Conservation (phyloP, 78 protist genomes). For the Dictyostelium citrinum region DNA sequence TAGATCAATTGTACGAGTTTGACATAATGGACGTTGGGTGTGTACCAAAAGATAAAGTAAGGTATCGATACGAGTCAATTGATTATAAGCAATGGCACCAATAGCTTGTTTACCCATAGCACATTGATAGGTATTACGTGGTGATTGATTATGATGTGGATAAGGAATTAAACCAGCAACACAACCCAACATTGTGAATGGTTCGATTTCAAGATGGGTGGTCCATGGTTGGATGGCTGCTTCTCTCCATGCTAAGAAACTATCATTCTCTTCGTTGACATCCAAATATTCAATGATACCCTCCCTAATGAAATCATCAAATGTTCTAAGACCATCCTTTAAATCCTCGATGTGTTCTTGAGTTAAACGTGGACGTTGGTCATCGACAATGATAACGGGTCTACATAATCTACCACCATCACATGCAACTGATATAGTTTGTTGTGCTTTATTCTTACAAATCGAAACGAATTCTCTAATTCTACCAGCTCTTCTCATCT, state of each 20-base stretch:
- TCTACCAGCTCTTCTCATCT: slow-evolving; percentile 85
- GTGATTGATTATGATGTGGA: slow-evolving; percentile 99
- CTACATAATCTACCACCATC: slow-evolving; percentile 98
- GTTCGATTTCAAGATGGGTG: slow-evolving; percentile 99
- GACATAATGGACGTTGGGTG: slow-evolving; percentile 99
- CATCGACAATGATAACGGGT: slow-evolving; percentile 97
- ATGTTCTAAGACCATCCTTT: slow-evolving; percentile 32
- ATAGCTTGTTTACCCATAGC: slow-evolving; percentile 99
- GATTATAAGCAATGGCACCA: slow-evolving; percentile 98
- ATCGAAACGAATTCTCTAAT: slow-evolving; percentile 85
- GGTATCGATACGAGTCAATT: slow-evolving; percentile 97
- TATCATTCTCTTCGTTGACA: slow-evolving; percentile 97
- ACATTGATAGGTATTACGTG: slow-evolving; percentile 99
- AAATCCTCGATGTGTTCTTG: slow-evolving; percentile 71
- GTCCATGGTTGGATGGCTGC: slow-evolving; percentile 82
- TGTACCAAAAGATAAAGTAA: slow-evolving; percentile 97
- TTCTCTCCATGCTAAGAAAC: slow-evolving; percentile 69
- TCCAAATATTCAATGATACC: slow-evolving; percentile 98
- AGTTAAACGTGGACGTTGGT: slow-evolving; percentile 43
- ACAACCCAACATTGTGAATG: slow-evolving; percentile 99
- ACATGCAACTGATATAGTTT: slow-evolving; percentile 91
- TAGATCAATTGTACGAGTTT: slow-evolving; percentile 97
- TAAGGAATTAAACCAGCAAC: slow-evolving; percentile 99
- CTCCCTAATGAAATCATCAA: slow-evolving; percentile 77
- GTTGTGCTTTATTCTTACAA: slow-evolving; percentile 90